Base-by-base conservation (phyloP, 129 eudicot genomes). In the Flaveria ramosissima region DNA sequence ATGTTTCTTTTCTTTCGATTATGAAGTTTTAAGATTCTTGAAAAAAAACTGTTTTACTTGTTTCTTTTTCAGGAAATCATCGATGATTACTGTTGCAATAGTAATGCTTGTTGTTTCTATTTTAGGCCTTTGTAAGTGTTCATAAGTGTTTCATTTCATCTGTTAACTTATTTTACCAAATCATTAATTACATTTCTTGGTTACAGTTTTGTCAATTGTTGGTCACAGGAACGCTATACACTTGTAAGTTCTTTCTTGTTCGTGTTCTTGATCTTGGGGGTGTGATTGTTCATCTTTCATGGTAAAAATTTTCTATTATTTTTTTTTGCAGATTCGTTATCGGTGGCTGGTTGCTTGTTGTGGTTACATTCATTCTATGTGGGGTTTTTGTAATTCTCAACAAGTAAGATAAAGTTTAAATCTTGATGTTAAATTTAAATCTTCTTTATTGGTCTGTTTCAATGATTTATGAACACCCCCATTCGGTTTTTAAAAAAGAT, bases 321-420 rank as follows among this genome's bases (percentile, higher is more conserved):
- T 56, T 71, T 56, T 48, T 85, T 48, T 85, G 87, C 92, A 95
- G 99, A 86, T 95, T 91, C 78, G 81, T 91, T 17, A 64, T 95
- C 16, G 86, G 97, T 84, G 99, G 99, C 88, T 95, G 99, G 99
- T 73, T 95, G 71, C 97, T 95, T 51, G 99, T 91, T 6, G 96
- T 86, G 74, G 87, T 88, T 68, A 89, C 99, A 8, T 95, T 89
- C 78, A 77, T 91, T 83, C 94, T 95, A 42, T 91, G 90, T 71
- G 99, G 99, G 70, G 89, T 85, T 74, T 95, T 91, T 17, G 86
- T 95, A 51, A 91, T 95, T 78, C 86, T 95, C 62, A 78, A 91
- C 83, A 89, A 89, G 97, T 94, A 82, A 95, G 97, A 77, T 70
- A 45, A 20, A 39, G 23, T 13, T 50, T 63, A 20, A 13, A 73